A percentile compares a stretch with the other conserved stretches of the same genome.
These are phyloP conservation scores for Fusarium caatingaense DNA, from an alignment of 2,329 filamentous ascomycete species.

Conservation along the genomic window DNA sequence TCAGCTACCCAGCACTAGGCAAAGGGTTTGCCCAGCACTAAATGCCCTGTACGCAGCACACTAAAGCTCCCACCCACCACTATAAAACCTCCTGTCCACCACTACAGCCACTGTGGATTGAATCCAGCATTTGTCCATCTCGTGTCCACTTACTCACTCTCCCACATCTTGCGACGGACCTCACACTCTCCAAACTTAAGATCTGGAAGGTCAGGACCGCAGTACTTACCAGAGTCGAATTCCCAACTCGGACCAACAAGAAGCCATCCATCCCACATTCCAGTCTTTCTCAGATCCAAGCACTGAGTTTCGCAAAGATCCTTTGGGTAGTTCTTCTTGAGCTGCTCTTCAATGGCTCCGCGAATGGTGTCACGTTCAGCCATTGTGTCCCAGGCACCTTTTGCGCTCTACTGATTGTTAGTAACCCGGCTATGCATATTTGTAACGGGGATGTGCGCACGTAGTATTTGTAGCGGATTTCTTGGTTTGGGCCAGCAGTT, in stretches of 20 bases:
- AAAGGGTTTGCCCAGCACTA: not conserved
- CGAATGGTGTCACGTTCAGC: not conserved
- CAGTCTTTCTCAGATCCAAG: not conserved
- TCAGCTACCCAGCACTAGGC: too few relatives aligned
- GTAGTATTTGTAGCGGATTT: not conserved
- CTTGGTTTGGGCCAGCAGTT: not conserved
- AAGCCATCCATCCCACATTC: not conserved
- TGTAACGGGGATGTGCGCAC: not conserved
- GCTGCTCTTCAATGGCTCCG: not conserved
- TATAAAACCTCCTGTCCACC: too few relatives aligned
- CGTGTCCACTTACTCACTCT: not conserved
- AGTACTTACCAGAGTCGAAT: not conserved
- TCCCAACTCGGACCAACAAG: not conserved
- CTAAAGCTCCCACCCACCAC: too few relatives aligned
- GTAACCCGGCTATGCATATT: fast-evolving
- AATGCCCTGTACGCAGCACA: not conserved
- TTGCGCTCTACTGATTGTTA: not conserved
- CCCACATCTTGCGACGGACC: not conserved
- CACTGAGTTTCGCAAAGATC: not conserved
- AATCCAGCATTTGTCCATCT: too few relatives aligned
- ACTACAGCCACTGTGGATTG: too few relatives aligned
- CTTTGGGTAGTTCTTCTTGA: not conserved
- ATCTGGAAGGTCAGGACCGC: not conserved
- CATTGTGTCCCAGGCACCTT: not conserved
- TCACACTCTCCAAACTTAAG: not conserved